Evolutionary conservation across 495 filamentous ascomycete species (phyloP), one percentile per base, ranked within the genome.

Genomic region (Hypoxylon fuscum): DNA sequence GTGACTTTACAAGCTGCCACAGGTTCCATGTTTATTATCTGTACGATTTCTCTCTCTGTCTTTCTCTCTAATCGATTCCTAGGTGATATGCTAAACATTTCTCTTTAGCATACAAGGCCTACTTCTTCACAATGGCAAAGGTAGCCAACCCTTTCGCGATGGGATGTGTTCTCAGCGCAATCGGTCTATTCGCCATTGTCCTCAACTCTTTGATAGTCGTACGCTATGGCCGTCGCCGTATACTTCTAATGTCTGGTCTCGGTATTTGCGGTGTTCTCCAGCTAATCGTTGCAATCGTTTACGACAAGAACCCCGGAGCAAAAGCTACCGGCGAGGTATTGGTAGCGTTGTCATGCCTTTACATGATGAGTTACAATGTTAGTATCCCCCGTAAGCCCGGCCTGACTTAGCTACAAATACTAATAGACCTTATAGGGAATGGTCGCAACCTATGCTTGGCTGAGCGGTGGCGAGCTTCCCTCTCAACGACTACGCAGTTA

Each of bases 61-160:
- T 7, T 2, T 12, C 5, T 22, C n/a, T 25, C 12, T 14, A 25
- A 60, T 5, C 9, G 8, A 2, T n/a, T n/a, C n/a, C 15, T 23
- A 29, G 2, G n/a, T 8, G 14, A 18, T 1, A 10, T 37, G 6
- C 59, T 68, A 10, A 68, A 27, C 5, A 1, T 23, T 25, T 17
- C n/a, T 27, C 21, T 22, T 3, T 32, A 72, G 77, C 77, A 7
- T 84, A 83, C 55, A 78, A 79, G 35, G 82, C 81, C 2, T 84
- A 84, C 60, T 84, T 83, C 70, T 83, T 84, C 64, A 74, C 80
- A 27, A 84, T 84, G 77, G 81, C 79, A n/a, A 67, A 71, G 22
- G 74, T 82, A 23, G 77, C 77, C 6, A 70, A 77, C 45, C 76
- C 81, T 5, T 84, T 84, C 57, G 70, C 74, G 43, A 82, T 82